Percentiles rank a stretch among this genome's conserved stretches.
These are phyloP conservation scores for Sarocladiaceae sp. DNA, from an alignment of 2,329 filamentous ascomycete genomes.

Conservation along the genomic window DNA sequence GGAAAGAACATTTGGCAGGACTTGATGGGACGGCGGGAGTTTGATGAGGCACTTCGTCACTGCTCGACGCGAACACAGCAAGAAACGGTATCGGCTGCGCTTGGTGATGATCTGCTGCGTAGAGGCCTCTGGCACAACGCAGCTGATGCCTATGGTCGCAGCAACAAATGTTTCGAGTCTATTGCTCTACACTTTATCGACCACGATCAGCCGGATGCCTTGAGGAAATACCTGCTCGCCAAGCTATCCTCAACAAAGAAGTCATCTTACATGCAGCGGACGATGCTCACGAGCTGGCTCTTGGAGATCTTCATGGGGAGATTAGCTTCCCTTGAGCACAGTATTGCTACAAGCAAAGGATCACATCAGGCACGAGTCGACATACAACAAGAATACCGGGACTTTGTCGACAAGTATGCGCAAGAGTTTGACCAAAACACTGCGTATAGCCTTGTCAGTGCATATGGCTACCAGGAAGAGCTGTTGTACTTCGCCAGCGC, in stretches of 20 bases:
- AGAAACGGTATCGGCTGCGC: constrained; percentile 85
- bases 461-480: constrained; percentile 92
- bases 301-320: constrained; percentile 97
- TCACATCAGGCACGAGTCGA: constrained; percentile 64
- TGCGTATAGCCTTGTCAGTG: constrained; percentile 91
- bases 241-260: constrained; percentile 81
- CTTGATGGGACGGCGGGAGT: constrained; percentile 79
- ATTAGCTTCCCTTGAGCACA: constrained; percentile 89
- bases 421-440: constrained; percentile 83
- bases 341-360: constrained; percentile 76
- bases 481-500: constrained; percentile 84
- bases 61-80: constrained; percentile 75
- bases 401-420: constrained; percentile 82
- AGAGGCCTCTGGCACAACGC: constrained; percentile 81
- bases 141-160: constrained; percentile 84
- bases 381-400: constrained; percentile 74
- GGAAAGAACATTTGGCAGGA: constrained; percentile 92
- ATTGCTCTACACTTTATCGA: constrained; percentile 89
- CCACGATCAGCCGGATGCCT: constrained; percentile 79
- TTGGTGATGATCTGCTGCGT: constrained; percentile 77
- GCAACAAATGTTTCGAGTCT: constrained; percentile 94
- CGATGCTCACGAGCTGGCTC: constrained; percentile 93
- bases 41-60: constrained; percentile 80
- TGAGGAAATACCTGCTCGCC: constrained; percentile 81
- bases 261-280: constrained; percentile 79